Conservation (phyloP, 2,329 filamentous ascomycete genomes). For the Lachnellula arida region DNA sequence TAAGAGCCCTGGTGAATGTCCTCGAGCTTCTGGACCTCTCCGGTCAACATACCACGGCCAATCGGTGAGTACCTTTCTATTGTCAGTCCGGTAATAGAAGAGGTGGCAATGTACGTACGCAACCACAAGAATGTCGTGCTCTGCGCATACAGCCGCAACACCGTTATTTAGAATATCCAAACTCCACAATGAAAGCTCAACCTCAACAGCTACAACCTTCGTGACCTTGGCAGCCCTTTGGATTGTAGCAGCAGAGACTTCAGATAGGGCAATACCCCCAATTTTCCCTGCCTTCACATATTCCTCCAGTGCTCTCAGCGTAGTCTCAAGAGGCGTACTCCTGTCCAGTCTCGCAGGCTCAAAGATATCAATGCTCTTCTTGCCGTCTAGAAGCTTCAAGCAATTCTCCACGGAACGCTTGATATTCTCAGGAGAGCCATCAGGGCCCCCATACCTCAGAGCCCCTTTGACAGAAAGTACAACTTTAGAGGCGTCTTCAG, state of each 20-base stretch:
- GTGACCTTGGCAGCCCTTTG: conserved; percentile 36
- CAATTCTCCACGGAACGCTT: conserved; percentile 55
- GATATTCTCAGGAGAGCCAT: conserved; percentile 50
- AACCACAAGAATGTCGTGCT: conserved; percentile 64
- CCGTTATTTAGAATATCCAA: conserved; percentile 36
- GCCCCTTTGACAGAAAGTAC: conserved; percentile 60
- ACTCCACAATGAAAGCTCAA: conserved; percentile 41
- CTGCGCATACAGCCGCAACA: conserved; percentile 45
- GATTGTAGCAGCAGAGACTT: conserved; percentile 40
- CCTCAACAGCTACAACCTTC: conserved; percentile 43
- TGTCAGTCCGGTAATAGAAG: conserved; percentile 9
- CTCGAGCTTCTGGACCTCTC: conserved; percentile 43
- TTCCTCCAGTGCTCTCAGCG: conserved; percentile 30
- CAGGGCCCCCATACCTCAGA: conserved; percentile 36
- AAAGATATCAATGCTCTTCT: conserved; percentile 51
- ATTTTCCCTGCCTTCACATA: conserved; percentile 41
- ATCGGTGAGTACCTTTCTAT: conserved; percentile 58
- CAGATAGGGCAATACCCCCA: conserved; percentile 40
- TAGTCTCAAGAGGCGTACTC: conserved; percentile 38
- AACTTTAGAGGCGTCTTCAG: conserved; percentile 58
- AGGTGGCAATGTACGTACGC: conserved; percentile 37
- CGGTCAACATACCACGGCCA: conserved; percentile 55
- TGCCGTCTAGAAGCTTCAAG: conserved; percentile 43
- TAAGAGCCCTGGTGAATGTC: conserved; percentile 52
- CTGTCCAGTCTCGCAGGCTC: conserved; percentile 44